Conservation (phyloP, 2,329 filamentous ascomycete genomes). For the Thelonectria rubi region DNA sequence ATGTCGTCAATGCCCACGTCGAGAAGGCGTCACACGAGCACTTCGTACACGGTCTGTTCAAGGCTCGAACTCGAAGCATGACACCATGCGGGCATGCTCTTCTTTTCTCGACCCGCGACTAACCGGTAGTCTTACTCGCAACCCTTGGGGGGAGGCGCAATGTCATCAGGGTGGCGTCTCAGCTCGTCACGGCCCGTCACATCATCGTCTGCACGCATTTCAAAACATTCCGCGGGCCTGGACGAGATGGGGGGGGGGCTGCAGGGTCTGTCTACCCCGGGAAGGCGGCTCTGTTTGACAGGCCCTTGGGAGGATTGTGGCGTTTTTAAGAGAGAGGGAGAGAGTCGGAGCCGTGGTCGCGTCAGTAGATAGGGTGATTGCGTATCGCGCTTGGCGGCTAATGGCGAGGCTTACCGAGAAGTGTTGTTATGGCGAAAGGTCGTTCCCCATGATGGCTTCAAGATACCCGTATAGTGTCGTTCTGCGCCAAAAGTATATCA, state of each 20-base stretch:
- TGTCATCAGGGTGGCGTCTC: background rate
- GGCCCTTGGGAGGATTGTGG: background rate
- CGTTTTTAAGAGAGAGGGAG: background rate
- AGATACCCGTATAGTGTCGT: no score
- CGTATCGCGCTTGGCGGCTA: slow-evolving; percentile 16
- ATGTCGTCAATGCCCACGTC: slow-evolving; percentile 1
- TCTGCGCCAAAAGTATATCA: no score
- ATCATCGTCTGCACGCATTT: slow-evolving; percentile 29
- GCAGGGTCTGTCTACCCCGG: slow-evolving; percentile 16
- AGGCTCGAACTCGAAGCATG: slow-evolving; percentile 6
- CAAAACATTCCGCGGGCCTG: slow-evolving; percentile 21
- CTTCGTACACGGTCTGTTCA: background rate
- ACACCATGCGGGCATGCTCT: slow-evolving; percentile 10
- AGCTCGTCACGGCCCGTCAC: slow-evolving; percentile 18
- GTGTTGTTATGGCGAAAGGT: no score
- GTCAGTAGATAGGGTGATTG: slow-evolving; percentile 20
- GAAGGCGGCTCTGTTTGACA: no score
- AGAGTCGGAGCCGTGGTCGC: slow-evolving; percentile 18
- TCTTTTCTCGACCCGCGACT: slow-evolving; percentile 10
- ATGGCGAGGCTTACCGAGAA: background rate
- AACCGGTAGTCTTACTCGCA: slow-evolving; percentile 8
- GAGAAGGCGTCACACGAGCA: slow-evolving; percentile 14
- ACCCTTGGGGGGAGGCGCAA: background rate
- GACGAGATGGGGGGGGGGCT: slow-evolving; percentile 25
- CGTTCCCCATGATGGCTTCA: no score